Conservation (phyloP, 352 stramenopile genomes). For the Phytophthora palmivora region DNA sequence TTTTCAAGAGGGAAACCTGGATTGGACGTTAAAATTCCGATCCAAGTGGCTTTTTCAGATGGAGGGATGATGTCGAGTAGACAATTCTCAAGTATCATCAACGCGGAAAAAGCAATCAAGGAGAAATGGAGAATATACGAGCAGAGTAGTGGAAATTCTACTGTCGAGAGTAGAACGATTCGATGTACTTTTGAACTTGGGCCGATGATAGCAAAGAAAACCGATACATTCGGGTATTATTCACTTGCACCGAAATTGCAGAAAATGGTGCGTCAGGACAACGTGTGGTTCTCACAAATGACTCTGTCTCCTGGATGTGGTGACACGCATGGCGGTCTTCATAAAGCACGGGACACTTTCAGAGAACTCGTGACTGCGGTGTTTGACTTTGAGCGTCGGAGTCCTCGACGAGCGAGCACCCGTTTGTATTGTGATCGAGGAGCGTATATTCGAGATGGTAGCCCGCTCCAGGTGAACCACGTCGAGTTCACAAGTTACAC, state of each 20-base stretch:
- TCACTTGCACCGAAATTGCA: not conserved
- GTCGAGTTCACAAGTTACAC: constrained; percentile 6
- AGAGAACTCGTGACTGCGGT: not conserved
- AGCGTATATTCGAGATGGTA: constrained; percentile 6
- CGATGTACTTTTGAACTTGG: constrained; percentile 15
- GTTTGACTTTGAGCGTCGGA: constrained; percentile 4
- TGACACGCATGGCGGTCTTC: not conserved
- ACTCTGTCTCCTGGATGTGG: not conserved
- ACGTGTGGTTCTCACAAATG: constrained; percentile 10
- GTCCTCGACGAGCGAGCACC: not conserved
- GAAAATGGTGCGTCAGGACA: not conserved
- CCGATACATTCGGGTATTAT: not conserved
- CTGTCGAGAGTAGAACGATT: not conserved
- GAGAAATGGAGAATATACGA: constrained; percentile 4
- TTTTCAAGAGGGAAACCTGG: not conserved
- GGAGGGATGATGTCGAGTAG: not conserved
- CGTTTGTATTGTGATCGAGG: not conserved
- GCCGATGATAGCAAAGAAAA: constrained; percentile 7
- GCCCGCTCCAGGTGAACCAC: constrained; percentile 8
- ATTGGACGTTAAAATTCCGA: not conserved
- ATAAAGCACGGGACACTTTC: constrained; percentile 1
- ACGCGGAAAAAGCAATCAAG: constrained; percentile 7
- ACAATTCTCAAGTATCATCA: not conserved
- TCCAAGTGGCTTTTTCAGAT: constrained; percentile 1
- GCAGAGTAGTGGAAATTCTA: not conserved